Evolutionary conservation across 148 eudicot species (phyloP).

Genomic region (Rheum nobile): DNA sequence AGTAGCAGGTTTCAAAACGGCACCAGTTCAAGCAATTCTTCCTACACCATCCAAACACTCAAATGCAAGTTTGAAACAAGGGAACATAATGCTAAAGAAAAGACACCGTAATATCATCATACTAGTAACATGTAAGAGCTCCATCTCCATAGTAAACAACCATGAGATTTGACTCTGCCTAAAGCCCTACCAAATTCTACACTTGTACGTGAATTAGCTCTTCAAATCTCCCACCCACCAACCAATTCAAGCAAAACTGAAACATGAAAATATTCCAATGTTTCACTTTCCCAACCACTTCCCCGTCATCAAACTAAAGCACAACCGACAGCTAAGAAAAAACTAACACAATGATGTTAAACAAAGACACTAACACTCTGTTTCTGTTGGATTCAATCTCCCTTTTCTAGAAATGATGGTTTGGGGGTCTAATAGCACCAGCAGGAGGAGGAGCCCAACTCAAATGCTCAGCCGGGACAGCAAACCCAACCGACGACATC

Average conservation of each 20-base stretch:
- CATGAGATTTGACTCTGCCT: neutral
- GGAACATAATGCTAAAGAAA: neutral
- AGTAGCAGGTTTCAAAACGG: neutral
- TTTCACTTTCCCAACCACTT: neutral
- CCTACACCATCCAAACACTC: neutral
- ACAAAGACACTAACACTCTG: neutral
- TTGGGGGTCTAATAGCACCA: neutral
- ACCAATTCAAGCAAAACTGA: neutral
- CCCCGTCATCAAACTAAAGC: neutral
- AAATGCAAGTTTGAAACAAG: neutral
- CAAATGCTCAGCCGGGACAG: conserved; percentile 1
- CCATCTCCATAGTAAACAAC: too few relatives aligned
- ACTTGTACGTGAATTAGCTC: neutral
- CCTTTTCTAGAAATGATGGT: conserved; percentile 1
- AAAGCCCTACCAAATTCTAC: neutral
- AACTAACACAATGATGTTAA: neutral
- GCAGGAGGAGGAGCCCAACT: conserved; percentile 1
- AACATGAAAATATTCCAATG: neutral
- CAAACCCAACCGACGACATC: neutral
- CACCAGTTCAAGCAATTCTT: neutral
- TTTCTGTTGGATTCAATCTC: neutral
- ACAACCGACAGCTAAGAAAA: neutral
- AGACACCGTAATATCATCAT: neutral
- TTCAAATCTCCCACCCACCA: too few relatives aligned
- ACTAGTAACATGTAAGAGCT: neutral